These are phyloP conservation scores for Cercospora nicotianae DNA, from an alignment of 2,329 filamentous ascomycete genomes.

Conservation along the genomic window DNA sequence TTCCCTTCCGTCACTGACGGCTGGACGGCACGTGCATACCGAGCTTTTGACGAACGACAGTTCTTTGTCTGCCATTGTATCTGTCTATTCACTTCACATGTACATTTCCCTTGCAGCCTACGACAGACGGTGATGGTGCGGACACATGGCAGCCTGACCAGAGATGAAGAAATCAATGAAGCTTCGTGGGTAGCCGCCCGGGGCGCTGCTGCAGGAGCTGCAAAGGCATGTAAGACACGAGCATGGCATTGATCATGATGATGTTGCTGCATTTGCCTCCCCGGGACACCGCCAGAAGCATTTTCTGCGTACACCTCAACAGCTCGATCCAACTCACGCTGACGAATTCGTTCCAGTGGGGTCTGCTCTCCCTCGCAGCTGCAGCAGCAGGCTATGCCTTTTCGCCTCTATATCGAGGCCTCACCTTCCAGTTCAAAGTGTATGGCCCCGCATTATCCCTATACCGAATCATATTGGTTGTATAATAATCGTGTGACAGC, in stretches of 20 bases:
- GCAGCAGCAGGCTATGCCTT: constrained; percentile 62
- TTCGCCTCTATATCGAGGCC: constrained; percentile 69
- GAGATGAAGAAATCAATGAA: constrained; percentile 65
- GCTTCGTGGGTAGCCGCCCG: constrained; percentile 71
- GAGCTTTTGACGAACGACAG: neutral
- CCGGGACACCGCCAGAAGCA: neutral
- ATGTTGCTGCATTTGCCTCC: neutral
- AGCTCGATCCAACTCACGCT: neutral
- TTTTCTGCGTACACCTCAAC: neutral
- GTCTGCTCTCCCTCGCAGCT: constrained; percentile 62
- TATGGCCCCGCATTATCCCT: constrained; percentile 46
- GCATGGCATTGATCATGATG: neutral
- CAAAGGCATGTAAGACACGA: constrained; percentile 14
- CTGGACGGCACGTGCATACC: neutral
- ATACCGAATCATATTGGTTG: neutral
- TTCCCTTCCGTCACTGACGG: neutral
- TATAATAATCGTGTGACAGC: constrained; percentile 45
- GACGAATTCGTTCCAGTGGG: constrained; percentile 58
- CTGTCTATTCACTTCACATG: neutral
- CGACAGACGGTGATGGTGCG: constrained; percentile 20
- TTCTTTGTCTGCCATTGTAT: neutral
- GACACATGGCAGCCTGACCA: constrained; percentile 56
- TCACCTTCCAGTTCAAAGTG: constrained; percentile 77
- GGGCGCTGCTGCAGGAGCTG: constrained; percentile 56
- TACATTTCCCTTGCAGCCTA: neutral